Conservation (phyloP, 2,329 filamentous ascomycete genomes). For the Ophiostoma piceae region DNA sequence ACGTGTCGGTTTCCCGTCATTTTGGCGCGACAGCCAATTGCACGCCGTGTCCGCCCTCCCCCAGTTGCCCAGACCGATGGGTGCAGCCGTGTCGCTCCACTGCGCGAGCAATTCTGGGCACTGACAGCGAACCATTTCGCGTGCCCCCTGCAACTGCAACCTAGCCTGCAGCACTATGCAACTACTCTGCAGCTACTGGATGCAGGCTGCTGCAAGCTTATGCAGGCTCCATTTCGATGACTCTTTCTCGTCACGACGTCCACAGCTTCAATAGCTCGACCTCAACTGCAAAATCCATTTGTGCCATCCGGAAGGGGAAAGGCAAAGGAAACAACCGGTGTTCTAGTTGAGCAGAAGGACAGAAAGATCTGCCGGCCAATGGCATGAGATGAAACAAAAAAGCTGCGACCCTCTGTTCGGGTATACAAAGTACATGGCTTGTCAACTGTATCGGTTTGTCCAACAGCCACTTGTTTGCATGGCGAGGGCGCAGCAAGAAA, state of each 20-base stretch:
- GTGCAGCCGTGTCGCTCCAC: constrained; percentile 19
- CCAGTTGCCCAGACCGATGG: constrained; percentile 17
- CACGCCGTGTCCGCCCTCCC: constrained; percentile 19
- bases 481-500: background rate
- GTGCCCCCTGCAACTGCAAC: constrained; percentile 24
- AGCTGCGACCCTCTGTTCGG: constrained; percentile 20
- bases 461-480: constrained; percentile 19
- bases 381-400: constrained; percentile 22
- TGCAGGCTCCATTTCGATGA: constrained; percentile 6
- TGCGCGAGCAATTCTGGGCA: constrained; percentile 22
- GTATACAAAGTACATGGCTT: background rate
- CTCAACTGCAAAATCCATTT: background rate
- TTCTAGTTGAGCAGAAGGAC: background rate
- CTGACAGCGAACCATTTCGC: constrained; percentile 33
- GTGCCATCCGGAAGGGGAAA: background rate
- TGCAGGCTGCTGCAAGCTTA: constrained; percentile 14
- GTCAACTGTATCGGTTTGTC: constrained; percentile 16
- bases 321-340: background rate
- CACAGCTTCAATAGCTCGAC: background rate
- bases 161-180: constrained; percentile 22
- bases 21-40: constrained; percentile 27
- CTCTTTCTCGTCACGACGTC: background rate
- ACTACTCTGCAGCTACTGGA: constrained; percentile 23
- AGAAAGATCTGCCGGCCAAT: constrained; percentile 24
- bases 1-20: constrained; percentile 30